Evolutionary conservation across 73 alveolate genomes (phyloP).

Genomic region (Paramecium biaurelia): DNA sequence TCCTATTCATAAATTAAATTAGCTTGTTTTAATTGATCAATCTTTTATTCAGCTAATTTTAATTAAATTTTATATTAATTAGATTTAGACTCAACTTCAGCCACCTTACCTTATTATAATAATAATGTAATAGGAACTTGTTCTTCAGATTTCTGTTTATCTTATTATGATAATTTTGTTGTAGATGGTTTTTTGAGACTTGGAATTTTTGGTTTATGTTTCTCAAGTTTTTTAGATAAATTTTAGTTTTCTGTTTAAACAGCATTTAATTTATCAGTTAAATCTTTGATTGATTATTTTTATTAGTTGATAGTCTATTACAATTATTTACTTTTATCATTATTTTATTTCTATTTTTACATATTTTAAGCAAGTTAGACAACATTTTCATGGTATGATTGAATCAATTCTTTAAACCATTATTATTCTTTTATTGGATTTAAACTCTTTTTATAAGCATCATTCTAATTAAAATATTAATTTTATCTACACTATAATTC

Average conservation of each 20-base stretch:
- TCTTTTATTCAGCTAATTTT: not conserved
- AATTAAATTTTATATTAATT: not conserved
- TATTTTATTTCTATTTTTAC: not conserved
- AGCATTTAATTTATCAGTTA: not conserved
- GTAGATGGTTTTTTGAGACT: not conserved
- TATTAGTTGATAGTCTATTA: not conserved
- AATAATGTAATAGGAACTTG: not conserved
- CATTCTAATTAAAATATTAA: conserved; percentile 42
- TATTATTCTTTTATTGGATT: conserved; percentile 26
- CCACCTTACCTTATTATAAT: not conserved
- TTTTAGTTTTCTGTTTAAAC: not conserved
- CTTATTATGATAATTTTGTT: not conserved
- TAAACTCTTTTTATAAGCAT: conserved; percentile 4
- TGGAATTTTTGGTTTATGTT: conserved; percentile 27
- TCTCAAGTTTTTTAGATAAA: not conserved
- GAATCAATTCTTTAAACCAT: not conserved
- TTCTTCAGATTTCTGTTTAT: not conserved
- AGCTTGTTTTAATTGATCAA: conserved; percentile 4
- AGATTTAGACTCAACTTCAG: not conserved
- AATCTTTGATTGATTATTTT: not conserved
- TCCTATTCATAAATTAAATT: not conserved
- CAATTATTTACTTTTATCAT: not conserved
- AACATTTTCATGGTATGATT: conserved; percentile 30
- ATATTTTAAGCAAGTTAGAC: not conserved
- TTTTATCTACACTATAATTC: conserved; percentile 4